Percentiles rank a stretch among this genome's conserved stretches.
phyloP scores from a whole-genome alignment of 352 stramenopile genomes.

The Blastocystis sp. region DNA sequence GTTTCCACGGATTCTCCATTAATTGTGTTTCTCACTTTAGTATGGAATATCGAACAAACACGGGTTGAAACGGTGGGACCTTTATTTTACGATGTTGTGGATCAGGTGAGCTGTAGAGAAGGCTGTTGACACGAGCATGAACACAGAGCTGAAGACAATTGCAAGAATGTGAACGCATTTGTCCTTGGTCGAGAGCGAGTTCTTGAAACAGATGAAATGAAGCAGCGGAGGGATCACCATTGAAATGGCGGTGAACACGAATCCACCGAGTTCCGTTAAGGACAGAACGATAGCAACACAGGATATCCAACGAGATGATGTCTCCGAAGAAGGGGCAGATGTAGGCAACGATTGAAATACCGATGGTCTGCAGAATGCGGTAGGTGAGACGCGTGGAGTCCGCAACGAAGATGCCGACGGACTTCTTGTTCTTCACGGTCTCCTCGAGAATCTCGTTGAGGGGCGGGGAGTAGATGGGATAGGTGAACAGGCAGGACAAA shows the following conservation, averaged over 20 bases:
- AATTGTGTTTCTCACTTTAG: background rate
- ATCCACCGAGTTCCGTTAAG: slow-evolving; percentile 53
- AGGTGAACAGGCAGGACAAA: slow-evolving; percentile 61
- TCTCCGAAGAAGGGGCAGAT: slow-evolving; percentile 67
- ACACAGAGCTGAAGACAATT: slow-evolving; percentile 31
- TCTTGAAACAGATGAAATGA: slow-evolving; percentile 24
- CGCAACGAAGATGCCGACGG: slow-evolving; percentile 31
- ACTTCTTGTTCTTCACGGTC: slow-evolving; percentile 48
- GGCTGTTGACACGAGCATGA: slow-evolving; percentile 51
- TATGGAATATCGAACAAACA: background rate
- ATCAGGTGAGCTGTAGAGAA: slow-evolving; percentile 50
- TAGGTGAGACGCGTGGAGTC: slow-evolving; percentile 44
- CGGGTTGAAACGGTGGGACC: background rate
- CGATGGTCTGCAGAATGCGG: slow-evolving; percentile 46
- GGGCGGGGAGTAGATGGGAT: slow-evolving; percentile 58
- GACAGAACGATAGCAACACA: background rate
- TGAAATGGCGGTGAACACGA: slow-evolving; percentile 64
- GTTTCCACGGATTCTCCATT: background rate
- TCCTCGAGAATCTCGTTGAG: slow-evolving; percentile 64
- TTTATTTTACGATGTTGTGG: slow-evolving; percentile 49
- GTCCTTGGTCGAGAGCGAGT: background rate
- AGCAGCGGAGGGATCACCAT: slow-evolving; percentile 52
- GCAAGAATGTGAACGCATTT: slow-evolving; percentile 18
- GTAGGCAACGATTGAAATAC: slow-evolving; percentile 36
- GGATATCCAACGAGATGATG: slow-evolving; percentile 66